Percentiles rank a stretch among this genome's conserved stretches.
phyloP scores from a whole-genome alignment of 352 stramenopile species.

The Pythium phragmiticola region DNA sequence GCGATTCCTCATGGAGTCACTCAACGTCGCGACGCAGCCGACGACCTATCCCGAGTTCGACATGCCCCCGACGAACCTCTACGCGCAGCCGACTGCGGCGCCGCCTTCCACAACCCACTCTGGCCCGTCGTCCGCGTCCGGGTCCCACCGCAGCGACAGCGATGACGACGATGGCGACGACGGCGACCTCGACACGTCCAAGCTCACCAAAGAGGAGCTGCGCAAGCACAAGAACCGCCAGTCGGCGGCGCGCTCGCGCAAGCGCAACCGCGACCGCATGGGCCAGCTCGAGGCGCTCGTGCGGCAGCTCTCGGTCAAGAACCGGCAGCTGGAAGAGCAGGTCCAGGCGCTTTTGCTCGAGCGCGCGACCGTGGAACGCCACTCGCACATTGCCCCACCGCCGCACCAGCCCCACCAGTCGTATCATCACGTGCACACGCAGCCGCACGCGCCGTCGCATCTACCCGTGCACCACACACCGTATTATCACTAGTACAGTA shows the following conservation, averaged over 20 bases:
- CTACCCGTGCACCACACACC: neutral
- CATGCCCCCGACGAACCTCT: neutral
- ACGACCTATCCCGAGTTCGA: neutral
- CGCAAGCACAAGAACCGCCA: constrained; percentile 28
- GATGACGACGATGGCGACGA: constrained; percentile 4
- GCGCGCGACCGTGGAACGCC: constrained; percentile 2
- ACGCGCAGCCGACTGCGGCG: neutral
- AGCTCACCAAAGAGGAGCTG: constrained; percentile 18
- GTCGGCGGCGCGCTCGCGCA: constrained; percentile 22
- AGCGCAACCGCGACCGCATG: constrained; percentile 16
- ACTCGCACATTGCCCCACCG: constrained; percentile 1
- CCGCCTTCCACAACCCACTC: neutral
- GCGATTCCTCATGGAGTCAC: constrained; percentile 10
- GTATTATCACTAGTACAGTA: neutral
- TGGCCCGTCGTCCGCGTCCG: neutral
- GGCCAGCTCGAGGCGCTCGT: constrained; percentile 20
- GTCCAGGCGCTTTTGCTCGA: constrained; percentile 6
- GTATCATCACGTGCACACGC: no score
- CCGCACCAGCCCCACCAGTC: no score
- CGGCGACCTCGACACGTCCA: constrained; percentile 4
- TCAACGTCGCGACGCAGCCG: neutral
- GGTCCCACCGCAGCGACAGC: constrained; percentile 5
- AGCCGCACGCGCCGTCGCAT: neutral
- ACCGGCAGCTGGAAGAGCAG: constrained; percentile 11
- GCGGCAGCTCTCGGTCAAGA: constrained; percentile 12